These are phyloP conservation scores for Eucalyptus curtisii DNA, from an alignment of 345 rosid species.

Conservation along the genomic window DNA sequence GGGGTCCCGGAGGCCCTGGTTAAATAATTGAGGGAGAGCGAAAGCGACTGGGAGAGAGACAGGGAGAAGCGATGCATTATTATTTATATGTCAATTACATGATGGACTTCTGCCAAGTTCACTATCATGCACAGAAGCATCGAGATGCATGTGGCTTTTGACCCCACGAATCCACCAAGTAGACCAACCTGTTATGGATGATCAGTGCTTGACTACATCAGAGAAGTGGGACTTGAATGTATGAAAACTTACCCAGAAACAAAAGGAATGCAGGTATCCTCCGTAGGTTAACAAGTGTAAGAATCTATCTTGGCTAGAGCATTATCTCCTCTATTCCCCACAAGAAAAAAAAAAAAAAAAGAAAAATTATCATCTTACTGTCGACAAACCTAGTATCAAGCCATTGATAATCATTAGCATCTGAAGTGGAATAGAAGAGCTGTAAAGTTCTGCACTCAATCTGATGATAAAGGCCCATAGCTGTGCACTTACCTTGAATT, in stretches of 20 bases:
- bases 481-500: background rate
- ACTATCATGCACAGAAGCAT: background rate
- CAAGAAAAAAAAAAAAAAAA: fast-evolving
- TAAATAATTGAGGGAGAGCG: background rate
- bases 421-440: background rate
- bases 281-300: background rate
- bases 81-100: background rate
- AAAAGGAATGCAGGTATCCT: background rate
- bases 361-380: background rate
- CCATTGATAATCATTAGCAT: background rate
- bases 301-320: background rate
- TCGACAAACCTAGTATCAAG: background rate
- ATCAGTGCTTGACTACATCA: background rate
- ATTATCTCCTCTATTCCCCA: background rate
- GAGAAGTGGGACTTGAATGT: background rate
- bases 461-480: background rate
- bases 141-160: background rate
- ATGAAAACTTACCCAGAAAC: background rate
- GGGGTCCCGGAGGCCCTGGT: background rate
- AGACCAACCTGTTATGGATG: background rate
- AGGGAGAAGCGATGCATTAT: background rate
- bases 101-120: background rate
- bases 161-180: background rate
- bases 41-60: background rate
- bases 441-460: background rate